Evolutionary conservation across 179 eudicot genomes (phyloP), one percentile per base, ranked within the genome.

Genomic region (Drosera spatulata): DNA sequence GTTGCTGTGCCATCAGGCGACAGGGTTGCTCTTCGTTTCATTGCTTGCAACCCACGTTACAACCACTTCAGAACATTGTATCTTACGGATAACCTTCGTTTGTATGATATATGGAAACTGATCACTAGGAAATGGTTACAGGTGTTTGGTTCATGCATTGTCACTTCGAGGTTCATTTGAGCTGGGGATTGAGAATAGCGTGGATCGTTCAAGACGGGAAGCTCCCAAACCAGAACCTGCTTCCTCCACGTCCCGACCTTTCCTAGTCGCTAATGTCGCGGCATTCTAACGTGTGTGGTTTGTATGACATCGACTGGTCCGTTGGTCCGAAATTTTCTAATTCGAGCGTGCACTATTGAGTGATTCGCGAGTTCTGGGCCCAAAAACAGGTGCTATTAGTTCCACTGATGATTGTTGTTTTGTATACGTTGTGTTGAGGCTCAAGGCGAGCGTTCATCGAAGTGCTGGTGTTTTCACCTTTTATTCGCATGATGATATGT

Each of bases 81-180:
- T 45, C 1, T 10, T 6, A 1, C 10, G 2, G 6, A 4, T 45
- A 22, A 22, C 33, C 33, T 22, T 22, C 1, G 1, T 1, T 22
- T 22, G 33, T 9, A 49, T 10, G 4, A 11, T 49, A 7, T 10
- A 50, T 4, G 53, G 14, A 51, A 12, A 10, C 14, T 14, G 33
- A 51, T 51, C 3, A 12, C 2, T 1, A n/a, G 13, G 6, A 13
- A 13, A 12, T n/a, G 33, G 14, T 12, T 12, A 50, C 50, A 84
- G 86, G 86, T 10, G 88, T 73, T 5, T 82, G 94, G 88, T 70
- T 81, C 61, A 80, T 86, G 88, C 94, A 86, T 51, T 86, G 94
- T 55, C 95, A 86, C 55, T 73, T 86, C 56, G 95, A 83, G 22
- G 86, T 83, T 47, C 95, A 81, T 41, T 37, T 81, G 62, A 83